Base-by-base conservation (phyloP, 202 grass and related monocot genomes). In the Cymbopogon flexuosus region DNA sequence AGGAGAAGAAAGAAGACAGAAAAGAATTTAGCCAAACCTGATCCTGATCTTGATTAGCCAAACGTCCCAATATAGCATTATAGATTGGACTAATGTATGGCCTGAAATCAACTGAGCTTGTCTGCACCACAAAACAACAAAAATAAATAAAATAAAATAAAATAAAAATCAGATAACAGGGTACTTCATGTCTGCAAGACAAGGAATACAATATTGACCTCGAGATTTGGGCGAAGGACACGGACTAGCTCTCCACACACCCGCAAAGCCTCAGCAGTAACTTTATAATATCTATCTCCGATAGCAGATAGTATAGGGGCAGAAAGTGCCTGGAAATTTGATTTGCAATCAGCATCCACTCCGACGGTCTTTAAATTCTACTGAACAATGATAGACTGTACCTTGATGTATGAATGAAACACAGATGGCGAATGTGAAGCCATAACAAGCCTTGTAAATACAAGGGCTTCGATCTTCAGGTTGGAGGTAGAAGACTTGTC, bases 41-140 rank as follows among this genome's bases (percentile, higher is more conserved):
- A 90, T 99, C 96, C 87, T 99, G 96, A 88, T 99, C 96, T 85
- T 99, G 96, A 99, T 99, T 99, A 76, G 92, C 92, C 70, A 99
- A 86, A 43, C 96, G 96, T n/a, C 90, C 86, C 66, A 99, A 74
- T 71, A 99, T 99, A 60, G 92, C 90, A 24, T 91, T 93, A 85
- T 99, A 99, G 81, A 99, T 93, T 45, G 90, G 83, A 64, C 83
- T 68, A 70, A 93, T 81, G 63, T 99, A 96, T 30, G 88, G 85
- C 72, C 83, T 88, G 79, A 90, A 96, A 88, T 99, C 90, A 33
- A 91, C 54, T 78, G 84, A 79, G 21, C 7, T 65, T 69, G 83
- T 60, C 96, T 99, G 88, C 60, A 90, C 40, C 66, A 80, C 16
- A 81, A 77, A 54, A 75, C 5, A 70, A 72, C 13, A 14, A 77